Conservation (phyloP, 2,329 filamentous ascomycete genomes). For the Emmonsiellopsis sp. region DNA sequence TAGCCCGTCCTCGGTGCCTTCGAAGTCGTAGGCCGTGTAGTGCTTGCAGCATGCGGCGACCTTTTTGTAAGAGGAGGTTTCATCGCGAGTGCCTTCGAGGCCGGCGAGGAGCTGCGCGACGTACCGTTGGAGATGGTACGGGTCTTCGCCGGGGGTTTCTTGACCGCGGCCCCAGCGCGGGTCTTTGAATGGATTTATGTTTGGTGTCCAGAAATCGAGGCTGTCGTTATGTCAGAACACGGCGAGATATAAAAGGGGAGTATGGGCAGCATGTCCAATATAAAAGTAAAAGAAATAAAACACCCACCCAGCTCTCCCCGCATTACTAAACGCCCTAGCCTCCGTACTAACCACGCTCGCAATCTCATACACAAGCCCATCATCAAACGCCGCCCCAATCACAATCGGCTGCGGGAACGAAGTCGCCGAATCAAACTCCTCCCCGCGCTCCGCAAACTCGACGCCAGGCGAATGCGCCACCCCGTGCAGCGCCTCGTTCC, state of each 20-base stretch:
- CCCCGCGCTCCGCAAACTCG: slow-evolving; percentile 39
- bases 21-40: slow-evolving; percentile 50
- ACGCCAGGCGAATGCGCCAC: slow-evolving; percentile 43
- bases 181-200: slow-evolving; percentile 58
- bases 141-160: slow-evolving; percentile 53
- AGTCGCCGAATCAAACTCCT: slow-evolving; percentile 50
- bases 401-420: slow-evolving; percentile 55
- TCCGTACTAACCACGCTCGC: slow-evolving; percentile 46
- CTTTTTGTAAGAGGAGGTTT: slow-evolving; percentile 31
- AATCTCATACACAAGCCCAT: slow-evolving; percentile 46
- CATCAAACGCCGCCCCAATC: slow-evolving; percentile 54
- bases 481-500: slow-evolving; percentile 54
- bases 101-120: slow-evolving; percentile 46
- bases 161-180: slow-evolving; percentile 55
- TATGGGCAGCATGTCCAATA: not conserved
- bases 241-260: slow-evolving; percentile 29
- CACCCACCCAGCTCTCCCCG: slow-evolving; percentile 38
- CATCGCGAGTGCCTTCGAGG: slow-evolving; percentile 40
- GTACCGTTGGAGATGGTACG: slow-evolving; percentile 42
- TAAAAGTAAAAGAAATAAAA: too few relatives aligned
- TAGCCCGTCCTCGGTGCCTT: slow-evolving; percentile 34
- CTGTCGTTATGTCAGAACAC: slow-evolving; percentile 9
- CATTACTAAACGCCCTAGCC: slow-evolving; percentile 54
- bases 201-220: slow-evolving; percentile 43
- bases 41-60: slow-evolving; percentile 52